These are phyloP conservation scores for Penicillium sumatraense DNA, from an alignment of 2,329 filamentous ascomycete species.

Conservation along the genomic window DNA sequence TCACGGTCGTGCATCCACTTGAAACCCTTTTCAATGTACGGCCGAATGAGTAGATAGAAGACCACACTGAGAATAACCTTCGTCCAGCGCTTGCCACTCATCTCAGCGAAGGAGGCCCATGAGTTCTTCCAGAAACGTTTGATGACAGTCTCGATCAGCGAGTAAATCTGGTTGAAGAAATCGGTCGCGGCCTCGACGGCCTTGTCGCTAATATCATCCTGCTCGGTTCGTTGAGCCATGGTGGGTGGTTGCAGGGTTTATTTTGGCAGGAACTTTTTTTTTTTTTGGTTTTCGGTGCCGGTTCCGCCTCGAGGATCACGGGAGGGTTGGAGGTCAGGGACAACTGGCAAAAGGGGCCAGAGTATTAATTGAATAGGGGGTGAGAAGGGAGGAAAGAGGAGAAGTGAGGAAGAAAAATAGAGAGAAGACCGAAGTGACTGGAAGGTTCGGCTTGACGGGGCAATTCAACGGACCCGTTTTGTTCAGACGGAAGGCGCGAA, in stretches of 20 bases:
- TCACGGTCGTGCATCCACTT: slow-evolving; percentile 56
- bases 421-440: not conserved
- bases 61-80: slow-evolving; percentile 74
- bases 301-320: too few relatives aligned
- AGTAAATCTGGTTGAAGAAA: slow-evolving; percentile 37
- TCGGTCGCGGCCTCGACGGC: slow-evolving; percentile 32
- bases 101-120: slow-evolving; percentile 47
- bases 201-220: slow-evolving; percentile 26
- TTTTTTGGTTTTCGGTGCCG: not conserved
- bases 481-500: slow-evolving; percentile 5
- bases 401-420: not conserved
- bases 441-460: not conserved
- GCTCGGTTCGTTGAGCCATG: slow-evolving; percentile 26
- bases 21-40: slow-evolving; percentile 72
- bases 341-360: not conserved
- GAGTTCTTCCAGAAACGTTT: slow-evolving; percentile 46
- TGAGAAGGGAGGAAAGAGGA: not conserved
- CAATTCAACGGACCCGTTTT: slow-evolving; percentile 1
- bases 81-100: slow-evolving; percentile 57
- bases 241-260: slow-evolving; percentile 5
- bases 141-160: slow-evolving; percentile 27
- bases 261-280: not conserved
- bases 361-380: not conserved
- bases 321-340: not conserved
- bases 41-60: slow-evolving; percentile 73